Evolutionary conservation across 2,329 filamentous ascomycete species (phyloP).

Genomic region (Sporothrix protearum): DNA sequence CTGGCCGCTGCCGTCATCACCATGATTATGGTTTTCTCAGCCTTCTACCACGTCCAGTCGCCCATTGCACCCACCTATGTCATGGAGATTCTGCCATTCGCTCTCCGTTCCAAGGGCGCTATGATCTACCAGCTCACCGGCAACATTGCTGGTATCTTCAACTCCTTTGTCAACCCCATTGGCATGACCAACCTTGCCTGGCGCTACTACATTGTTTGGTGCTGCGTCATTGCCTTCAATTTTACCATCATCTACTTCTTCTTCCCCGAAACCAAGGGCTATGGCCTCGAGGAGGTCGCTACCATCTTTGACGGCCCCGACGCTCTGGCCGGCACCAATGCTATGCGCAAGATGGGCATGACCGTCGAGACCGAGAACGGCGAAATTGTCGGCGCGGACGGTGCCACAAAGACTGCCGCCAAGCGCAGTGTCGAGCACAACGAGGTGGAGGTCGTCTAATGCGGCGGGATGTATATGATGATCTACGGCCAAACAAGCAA

Average conservation of each 20-base stretch:
- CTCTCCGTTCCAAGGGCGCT: constrained; percentile 27
- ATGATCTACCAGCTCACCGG: constrained; percentile 24
- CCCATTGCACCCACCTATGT: constrained; percentile 32
- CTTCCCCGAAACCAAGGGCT: constrained; percentile 27
- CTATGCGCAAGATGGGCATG: constrained; percentile 21
- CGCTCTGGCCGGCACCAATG: constrained; percentile 6
- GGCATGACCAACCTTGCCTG: constrained; percentile 28
- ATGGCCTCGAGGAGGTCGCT: constrained; percentile 40
- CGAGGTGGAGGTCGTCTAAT: not conserved
- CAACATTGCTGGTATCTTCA: constrained; percentile 26
- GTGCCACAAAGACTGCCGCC: not conserved
- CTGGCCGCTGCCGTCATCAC: constrained; percentile 21
- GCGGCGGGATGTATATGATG: not conserved
- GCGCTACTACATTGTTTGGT: constrained; percentile 31
- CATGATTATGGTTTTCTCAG: constrained; percentile 22
- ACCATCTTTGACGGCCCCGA: constrained; percentile 44
- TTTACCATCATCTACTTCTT: constrained; percentile 32
- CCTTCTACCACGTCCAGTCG: constrained; percentile 40
- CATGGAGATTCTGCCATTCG: constrained; percentile 26
- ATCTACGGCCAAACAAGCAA: not conserved
- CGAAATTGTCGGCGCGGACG: not conserved
- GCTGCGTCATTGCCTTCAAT: constrained; percentile 25
- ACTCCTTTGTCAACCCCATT: constrained; percentile 28
- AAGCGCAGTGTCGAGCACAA: constrained; percentile 16
- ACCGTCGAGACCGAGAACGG: not conserved